phyloP scores from a whole-genome alignment of 352 stramenopile genomes.

The Globisporangium apiculatum region DNA sequence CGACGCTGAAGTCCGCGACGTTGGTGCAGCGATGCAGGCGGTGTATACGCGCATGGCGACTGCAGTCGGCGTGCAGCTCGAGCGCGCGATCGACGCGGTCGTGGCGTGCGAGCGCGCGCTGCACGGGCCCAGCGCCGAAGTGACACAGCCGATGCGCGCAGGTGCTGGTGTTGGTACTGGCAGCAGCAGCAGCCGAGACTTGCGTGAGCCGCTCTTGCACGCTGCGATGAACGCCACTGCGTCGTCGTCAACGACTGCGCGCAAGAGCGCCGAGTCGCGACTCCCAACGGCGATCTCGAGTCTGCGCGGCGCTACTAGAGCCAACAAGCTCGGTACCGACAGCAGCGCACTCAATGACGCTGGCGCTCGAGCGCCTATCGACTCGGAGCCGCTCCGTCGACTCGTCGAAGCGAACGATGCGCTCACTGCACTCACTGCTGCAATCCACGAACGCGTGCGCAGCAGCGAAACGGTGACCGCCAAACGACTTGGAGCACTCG shows the following conservation, averaged over 20 bases:
- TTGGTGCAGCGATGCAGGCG: constrained; percentile 8
- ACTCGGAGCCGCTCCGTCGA: not conserved
- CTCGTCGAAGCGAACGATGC: not conserved
- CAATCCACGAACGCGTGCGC: not conserved
- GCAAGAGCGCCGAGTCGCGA: constrained; percentile 4
- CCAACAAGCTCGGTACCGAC: not conserved
- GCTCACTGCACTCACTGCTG: constrained; percentile 4
- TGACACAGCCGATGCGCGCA: not conserved
- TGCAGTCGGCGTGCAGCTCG: constrained; percentile 20
- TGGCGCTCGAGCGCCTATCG: too few species aligned
- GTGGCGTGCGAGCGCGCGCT: constrained; percentile 13
- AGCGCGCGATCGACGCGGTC: constrained; percentile 19
- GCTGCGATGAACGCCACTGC: not conserved
- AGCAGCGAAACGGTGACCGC: not conserved
- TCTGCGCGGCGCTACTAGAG: not conserved
- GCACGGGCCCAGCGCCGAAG: not conserved
- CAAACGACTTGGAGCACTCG: constrained; percentile 7
- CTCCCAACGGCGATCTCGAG: constrained; percentile 6
- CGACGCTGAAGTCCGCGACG: constrained; percentile 11
- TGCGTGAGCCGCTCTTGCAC: not conserved
- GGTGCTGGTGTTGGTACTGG: not conserved
- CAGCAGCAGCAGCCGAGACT: not conserved
- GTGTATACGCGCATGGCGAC: constrained; percentile 21
- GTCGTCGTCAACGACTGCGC: constrained; percentile 7
- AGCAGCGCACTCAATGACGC: not conserved